Base-by-base conservation (phyloP, 2,329 filamentous ascomycete genomes). In the Aspergillus intermedius region DNA sequence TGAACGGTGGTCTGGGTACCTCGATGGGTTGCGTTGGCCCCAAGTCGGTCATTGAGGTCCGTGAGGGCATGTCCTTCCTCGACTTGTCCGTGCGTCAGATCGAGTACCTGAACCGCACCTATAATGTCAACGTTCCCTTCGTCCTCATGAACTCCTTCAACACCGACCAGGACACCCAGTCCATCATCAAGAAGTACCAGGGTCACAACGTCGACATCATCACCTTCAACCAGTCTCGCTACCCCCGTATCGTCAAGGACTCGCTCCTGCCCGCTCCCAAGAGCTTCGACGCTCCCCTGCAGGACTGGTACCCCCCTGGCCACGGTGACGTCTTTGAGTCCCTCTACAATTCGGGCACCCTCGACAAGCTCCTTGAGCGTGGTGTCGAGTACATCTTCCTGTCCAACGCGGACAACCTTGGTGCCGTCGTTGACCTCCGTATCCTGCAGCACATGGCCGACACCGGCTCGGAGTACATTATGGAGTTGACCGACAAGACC, bases 81-180 rank as follows among this genome's bases (percentile, higher is more conserved):
- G 93, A 98, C 75, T 81, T 98, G 64, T 97, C 93, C 17, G 93
- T 98, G 63, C 88, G 93, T 66, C 93, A 98, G 80, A 95, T 98
- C 68, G 93, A 98, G 78, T 94, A 90, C 80, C 86, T 98, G 62
- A 98, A 98, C 86, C 87, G 91, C 73, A 97, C 90, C 57, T 97
- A 96, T 78, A 82, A 87, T 62, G 89, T 94, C 72, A 97, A 96
- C 70, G 93, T 98, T 30, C 93, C 93, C 44, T 96, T 98, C 74
- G 84, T 98, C 60, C 85, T 98, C 63, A 98, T 98, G 93, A 98
- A 98, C 85, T 97, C 93, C 48, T 98, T 98, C 87, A 98, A 98
- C 83, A 98, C 93, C 70, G 91, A 98, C 72, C 83, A 91, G 64
- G 93, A 98, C 69, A 98, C 93, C 45, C 90, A 91, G 55, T 90